Evolutionary conservation across 495 filamentous ascomycete genomes (phyloP).

Genomic region (Jackrogersella multiformis): DNA sequence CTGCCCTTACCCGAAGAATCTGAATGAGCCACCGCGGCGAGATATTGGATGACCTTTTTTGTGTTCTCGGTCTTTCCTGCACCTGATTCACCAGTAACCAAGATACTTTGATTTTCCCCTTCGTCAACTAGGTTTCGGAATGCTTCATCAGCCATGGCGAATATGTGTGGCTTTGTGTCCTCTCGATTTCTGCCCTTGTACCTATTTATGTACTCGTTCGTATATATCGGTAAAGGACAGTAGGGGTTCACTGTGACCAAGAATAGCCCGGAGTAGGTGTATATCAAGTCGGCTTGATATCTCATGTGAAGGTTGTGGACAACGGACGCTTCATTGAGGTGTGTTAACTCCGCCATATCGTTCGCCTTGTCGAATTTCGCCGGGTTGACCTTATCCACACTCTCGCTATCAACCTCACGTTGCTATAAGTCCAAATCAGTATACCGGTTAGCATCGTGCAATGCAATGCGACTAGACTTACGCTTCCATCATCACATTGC

Average conservation of each 20-base stretch:
- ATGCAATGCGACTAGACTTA: constrained; percentile 59
- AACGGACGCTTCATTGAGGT: constrained; percentile 96
- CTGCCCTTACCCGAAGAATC: constrained; percentile 73
- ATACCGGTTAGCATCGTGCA: not conserved
- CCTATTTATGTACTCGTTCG: constrained; percentile 95
- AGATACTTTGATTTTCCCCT: constrained; percentile 94
- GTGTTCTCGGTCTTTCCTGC: constrained; percentile 99
- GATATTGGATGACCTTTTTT: constrained; percentile 99
- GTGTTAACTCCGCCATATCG: constrained; percentile 98
- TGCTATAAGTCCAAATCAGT: constrained; percentile 64
- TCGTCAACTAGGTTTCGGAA: constrained; percentile 96
- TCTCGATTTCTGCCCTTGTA: constrained; percentile 90
- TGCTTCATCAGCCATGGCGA: constrained; percentile 97
- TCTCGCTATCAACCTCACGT: constrained; percentile 83
- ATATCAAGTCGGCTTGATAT: constrained; percentile 95
- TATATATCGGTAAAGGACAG: constrained; percentile 93
- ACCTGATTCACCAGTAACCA: constrained; percentile 98
- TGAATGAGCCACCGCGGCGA: constrained; percentile 90
- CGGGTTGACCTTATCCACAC: constrained; percentile 97
- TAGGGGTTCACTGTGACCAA: constrained; percentile 98
- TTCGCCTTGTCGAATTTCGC: constrained; percentile 99
- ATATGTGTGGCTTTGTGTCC: constrained; percentile 97
- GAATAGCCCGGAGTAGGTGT: constrained; percentile 98
- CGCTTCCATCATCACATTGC: constrained; percentile 92
- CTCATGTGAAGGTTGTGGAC: constrained; percentile 95